Base-by-base conservation (phyloP, 371 early-diverging fungal genomes). In the Zancudomyces culisetae region DNA sequence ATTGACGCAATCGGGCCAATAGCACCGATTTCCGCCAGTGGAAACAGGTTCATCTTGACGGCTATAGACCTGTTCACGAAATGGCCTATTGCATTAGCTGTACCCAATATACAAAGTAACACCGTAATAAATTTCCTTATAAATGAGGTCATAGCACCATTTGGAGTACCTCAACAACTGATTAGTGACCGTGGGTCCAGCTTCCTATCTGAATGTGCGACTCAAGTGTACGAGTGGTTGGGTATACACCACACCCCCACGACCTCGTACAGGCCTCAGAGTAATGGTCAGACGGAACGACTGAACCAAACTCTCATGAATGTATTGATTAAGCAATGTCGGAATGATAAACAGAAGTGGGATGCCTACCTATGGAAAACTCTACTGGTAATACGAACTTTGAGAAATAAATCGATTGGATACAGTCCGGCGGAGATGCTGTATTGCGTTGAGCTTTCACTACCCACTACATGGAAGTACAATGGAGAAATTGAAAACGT, bases 1-100 rank as follows among this genome's bases (percentile, higher is more conserved):
- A 43, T 43, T 4, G 45, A 43, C n/a, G 45, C 45, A n/a, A 43
- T 43, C n/a, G 45, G 45, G 4, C 45, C 45, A 4, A 43, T 43
- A 12, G 24, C 12, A 20, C 45, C 45, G 20, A n/a, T 43, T 22
- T 22, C 4, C 20, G 24, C 12, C n/a, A n/a, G n/a, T 8, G 45
- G 24, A 22, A 43, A 43, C 26, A 20, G 45, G 22, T 43, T 22
- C n/a, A 43, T 43, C n/a, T 24, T 43, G 8, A 43, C 45, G 20
- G n/a, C 4, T 12, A 43, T 43, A 12, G 45, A 43, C n/a, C 26
- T 22, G 20, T 4, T 12, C 26, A 43, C 4, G 20, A 43, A 43
- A 24, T 43, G 45, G 45, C 45, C 4, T 4, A 43, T 43, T 22
- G 45, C 45, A 10, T n/a, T 43, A 8, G n/a, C 45, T 43, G 45